Percentiles rank a stretch among this genome's conserved stretches.
Evolutionary conservation across 202 grass and related monocot genomes (phyloP).

Genomic region (Zoysia matrella): DNA sequence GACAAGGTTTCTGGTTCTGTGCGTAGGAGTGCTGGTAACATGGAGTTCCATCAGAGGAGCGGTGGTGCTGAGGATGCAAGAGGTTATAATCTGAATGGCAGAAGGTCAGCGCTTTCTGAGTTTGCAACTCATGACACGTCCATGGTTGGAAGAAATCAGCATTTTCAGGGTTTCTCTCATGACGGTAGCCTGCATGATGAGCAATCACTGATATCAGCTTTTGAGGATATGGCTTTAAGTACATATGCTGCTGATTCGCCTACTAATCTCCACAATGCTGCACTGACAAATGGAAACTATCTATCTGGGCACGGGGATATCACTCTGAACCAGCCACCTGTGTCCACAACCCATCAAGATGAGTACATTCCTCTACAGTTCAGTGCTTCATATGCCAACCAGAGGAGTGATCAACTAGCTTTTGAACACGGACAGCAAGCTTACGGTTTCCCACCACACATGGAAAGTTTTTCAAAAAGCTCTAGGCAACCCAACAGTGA

Average conservation of each 20-base stretch:
- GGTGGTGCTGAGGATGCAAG: slow-evolving; percentile 25
- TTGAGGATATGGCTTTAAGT: slow-evolving; percentile 43
- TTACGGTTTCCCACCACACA: slow-evolving; percentile 32
- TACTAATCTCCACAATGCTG: slow-evolving; percentile 23
- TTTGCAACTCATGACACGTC: slow-evolving; percentile 18
- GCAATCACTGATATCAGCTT: slow-evolving; percentile 45
- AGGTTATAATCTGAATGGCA: slow-evolving; percentile 7
- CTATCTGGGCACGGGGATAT: slow-evolving; percentile 18
- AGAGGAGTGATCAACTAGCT: slow-evolving; percentile 12
- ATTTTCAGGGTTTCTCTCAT: slow-evolving; percentile 16
- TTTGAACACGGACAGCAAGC: slow-evolving; percentile 35
- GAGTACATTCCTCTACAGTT: slow-evolving; percentile 17
- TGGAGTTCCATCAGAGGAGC: too few species aligned
- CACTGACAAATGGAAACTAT: slow-evolving; percentile 42
- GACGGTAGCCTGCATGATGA: slow-evolving; percentile 43
- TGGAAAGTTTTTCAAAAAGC: slow-evolving; percentile 36
- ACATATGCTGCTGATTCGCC: slow-evolving; percentile 38
- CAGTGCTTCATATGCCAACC: slow-evolving; percentile 24
- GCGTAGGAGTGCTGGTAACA: too few species aligned
- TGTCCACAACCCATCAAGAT: slow-evolving; percentile 34
- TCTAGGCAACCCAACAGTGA: slow-evolving; percentile 17
- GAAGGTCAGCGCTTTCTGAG: neutral
- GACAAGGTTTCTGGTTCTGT: slow-evolving; percentile 19
- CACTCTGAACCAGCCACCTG: neutral
- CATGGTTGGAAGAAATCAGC: slow-evolving; percentile 10